These are phyloP conservation scores for Eucalyptus regnans DNA, from an alignment of 345 rosid genomes.

Conservation along the genomic window DNA sequence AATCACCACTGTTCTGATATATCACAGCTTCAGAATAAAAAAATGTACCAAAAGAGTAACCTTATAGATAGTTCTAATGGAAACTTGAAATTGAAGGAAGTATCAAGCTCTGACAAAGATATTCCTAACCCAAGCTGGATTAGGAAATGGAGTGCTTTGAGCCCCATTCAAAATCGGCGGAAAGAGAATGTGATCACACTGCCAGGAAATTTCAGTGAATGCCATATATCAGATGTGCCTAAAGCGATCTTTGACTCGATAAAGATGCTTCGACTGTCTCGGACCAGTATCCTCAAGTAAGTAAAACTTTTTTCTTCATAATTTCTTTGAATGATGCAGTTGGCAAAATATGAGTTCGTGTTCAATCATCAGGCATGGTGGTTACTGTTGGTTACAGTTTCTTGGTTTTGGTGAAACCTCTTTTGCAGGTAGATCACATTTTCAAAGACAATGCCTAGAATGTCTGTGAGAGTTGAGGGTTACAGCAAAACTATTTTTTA, in stretches of 20 bases:
- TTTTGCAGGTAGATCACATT: not conserved
- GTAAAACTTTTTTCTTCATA: not conserved
- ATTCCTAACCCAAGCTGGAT: not conserved
- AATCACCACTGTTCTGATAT: not conserved
- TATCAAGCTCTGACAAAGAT: not conserved
- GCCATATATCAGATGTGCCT: conserved; percentile 21
- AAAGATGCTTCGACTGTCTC: conserved; percentile 56
- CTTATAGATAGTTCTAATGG: not conserved
- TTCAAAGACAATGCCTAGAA: not conserved
- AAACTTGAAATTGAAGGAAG: conserved; percentile 1
- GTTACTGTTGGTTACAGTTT: not conserved
- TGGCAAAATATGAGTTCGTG: not conserved
- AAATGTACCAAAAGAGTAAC: not conserved
- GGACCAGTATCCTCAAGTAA: conserved; percentile 68
- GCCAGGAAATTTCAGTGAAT: not conserved
- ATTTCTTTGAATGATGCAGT: not conserved
- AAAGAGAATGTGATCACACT: conserved; percentile 2
- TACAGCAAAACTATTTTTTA: not conserved
- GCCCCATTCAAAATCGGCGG: conserved; percentile 16
- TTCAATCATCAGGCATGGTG: not conserved
- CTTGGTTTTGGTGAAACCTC: not conserved
- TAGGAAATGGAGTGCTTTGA: conserved; percentile 13
- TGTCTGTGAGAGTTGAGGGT: not conserved
- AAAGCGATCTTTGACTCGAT: conserved; percentile 40
- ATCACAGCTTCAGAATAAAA: not conserved